Evolutionary conservation across 1,284 basidiomycete genomes (phyloP).

Genomic region (Gymnopus androsaceus): DNA sequence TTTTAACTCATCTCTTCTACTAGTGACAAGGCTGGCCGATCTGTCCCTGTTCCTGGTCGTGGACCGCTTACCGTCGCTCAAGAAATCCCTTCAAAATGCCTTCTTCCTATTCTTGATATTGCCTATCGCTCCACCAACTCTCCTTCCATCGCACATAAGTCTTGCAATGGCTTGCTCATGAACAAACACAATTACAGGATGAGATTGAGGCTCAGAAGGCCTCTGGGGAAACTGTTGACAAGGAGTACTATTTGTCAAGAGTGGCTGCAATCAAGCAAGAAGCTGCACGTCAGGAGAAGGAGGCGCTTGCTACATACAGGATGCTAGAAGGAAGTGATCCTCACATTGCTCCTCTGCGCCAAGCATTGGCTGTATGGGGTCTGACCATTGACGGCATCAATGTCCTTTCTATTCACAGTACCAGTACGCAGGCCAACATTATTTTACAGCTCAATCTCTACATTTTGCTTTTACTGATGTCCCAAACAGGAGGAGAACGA

Average conservation of each 20-base stretch:
- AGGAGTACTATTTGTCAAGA: constrained; percentile 73
- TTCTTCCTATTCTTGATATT: constrained; percentile 77
- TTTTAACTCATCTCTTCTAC: constrained; percentile 14
- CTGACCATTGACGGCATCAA: constrained; percentile 91
- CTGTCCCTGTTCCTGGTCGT: constrained; percentile 90
- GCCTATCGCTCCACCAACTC: constrained; percentile 90
- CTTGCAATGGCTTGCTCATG: constrained; percentile 89
- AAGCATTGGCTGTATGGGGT: constrained; percentile 96
- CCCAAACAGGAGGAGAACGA: constrained; percentile 89
- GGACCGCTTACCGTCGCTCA: constrained; percentile 87
- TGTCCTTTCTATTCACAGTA: constrained; percentile 88
- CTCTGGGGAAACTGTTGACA: constrained; percentile 55
- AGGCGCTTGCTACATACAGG: constrained; percentile 86
- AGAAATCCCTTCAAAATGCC: constrained; percentile 75
- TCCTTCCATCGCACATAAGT: constrained; percentile 93
- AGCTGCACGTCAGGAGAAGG: constrained; percentile 87
- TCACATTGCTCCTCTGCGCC: constrained; percentile 86
- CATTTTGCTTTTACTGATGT: constrained; percentile 6
- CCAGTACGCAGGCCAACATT: constrained; percentile 93
- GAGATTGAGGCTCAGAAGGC: constrained; percentile 70
- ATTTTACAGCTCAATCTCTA: constrained; percentile 23
- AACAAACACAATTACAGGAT: constrained; percentile 79
- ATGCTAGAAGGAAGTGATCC: constrained; percentile 92
- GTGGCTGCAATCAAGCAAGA: constrained; percentile 87
- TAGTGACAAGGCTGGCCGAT: constrained; percentile 93